phyloP scores from a whole-genome alignment of 2,329 filamentous ascomycete species.

The Hypoxylon sp. region DNA sequence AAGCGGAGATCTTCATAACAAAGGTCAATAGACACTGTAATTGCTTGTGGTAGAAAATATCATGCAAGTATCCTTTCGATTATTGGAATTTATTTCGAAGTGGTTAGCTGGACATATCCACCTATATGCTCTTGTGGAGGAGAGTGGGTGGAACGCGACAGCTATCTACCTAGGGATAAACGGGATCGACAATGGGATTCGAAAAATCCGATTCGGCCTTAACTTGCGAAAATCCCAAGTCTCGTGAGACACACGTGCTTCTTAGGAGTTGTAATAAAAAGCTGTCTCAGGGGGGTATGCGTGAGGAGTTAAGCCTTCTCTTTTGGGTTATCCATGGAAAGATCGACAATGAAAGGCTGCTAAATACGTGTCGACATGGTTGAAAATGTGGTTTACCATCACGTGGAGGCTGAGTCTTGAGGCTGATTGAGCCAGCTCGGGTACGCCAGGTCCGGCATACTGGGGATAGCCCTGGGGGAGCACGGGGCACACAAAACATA shows the following conservation, averaged over 20 bases:
- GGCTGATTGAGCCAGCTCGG: constrained; percentile 25
- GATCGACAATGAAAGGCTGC: neutral
- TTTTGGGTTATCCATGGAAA: constrained; percentile 12
- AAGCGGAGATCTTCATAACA: neutral
- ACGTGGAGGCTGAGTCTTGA: constrained; percentile 37
- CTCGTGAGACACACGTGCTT: constrained; percentile 22
- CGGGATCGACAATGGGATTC: neutral
- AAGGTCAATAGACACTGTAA: neutral
- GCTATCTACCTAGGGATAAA: neutral
- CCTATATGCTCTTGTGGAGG: neutral
- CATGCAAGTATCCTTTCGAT: neutral
- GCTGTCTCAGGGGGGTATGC: constrained; percentile 8
- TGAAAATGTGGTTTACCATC: neutral
- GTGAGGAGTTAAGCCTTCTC: constrained; percentile 2
- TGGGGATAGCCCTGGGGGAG: neutral
- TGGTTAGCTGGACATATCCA: neutral
- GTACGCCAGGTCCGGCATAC: constrained; percentile 7
- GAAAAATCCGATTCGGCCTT: constrained; percentile 1
- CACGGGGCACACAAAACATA: constrained; percentile 8
- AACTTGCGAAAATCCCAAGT: neutral
- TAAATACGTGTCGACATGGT: neutral
- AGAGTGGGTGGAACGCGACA: neutral
- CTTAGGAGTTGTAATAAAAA: constrained; percentile 13
- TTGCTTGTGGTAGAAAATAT: neutral
- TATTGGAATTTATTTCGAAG: neutral